These are phyloP conservation scores for Marasmius oreades DNA, from an alignment of 1,284 basidiomycete genomes.

Conservation along the genomic window DNA sequence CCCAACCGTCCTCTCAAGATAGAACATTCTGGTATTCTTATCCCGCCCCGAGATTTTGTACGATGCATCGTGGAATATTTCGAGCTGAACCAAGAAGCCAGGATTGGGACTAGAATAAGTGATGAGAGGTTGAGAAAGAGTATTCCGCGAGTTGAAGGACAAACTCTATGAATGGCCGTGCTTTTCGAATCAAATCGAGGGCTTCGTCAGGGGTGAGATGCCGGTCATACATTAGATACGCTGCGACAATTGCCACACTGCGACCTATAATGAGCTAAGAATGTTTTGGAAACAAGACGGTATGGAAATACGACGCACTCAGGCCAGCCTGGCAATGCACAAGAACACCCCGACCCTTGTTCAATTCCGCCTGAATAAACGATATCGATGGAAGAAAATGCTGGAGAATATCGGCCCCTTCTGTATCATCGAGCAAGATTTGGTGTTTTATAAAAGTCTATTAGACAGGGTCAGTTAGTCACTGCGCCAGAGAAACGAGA, in stretches of 20 bases:
- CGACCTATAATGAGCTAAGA: conserved; percentile 46
- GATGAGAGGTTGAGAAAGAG: conserved; percentile 5
- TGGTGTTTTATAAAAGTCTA: conserved; percentile 72
- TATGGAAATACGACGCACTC: conserved; percentile 50
- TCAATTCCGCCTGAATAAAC: conserved; percentile 75
- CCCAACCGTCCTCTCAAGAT: conserved; percentile 69
- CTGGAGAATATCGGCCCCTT: conserved; percentile 69
- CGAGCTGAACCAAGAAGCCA: conserved; percentile 75
- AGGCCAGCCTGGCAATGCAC: conserved; percentile 88
- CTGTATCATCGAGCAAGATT: conserved; percentile 68
- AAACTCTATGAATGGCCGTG: conserved; percentile 67
- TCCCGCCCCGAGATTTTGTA: conserved; percentile 69
- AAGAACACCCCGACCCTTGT: conserved; percentile 72
- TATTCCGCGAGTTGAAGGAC: neutral
- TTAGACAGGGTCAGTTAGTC: conserved; percentile 2
- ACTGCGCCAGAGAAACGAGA: neutral
- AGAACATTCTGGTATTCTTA: conserved; percentile 75
- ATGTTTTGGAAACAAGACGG: neutral
- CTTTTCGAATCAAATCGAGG: conserved; percentile 60
- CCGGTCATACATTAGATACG: conserved; percentile 78
- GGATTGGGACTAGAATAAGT: conserved; percentile 66
- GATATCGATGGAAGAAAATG: conserved; percentile 76
- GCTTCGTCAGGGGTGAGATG: conserved; percentile 66
- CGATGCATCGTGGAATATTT: conserved; percentile 70
- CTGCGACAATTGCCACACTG: conserved; percentile 77